Conservation (phyloP, 1,284 basidiomycete genomes). For the Melampsora larici-populina region DNA sequence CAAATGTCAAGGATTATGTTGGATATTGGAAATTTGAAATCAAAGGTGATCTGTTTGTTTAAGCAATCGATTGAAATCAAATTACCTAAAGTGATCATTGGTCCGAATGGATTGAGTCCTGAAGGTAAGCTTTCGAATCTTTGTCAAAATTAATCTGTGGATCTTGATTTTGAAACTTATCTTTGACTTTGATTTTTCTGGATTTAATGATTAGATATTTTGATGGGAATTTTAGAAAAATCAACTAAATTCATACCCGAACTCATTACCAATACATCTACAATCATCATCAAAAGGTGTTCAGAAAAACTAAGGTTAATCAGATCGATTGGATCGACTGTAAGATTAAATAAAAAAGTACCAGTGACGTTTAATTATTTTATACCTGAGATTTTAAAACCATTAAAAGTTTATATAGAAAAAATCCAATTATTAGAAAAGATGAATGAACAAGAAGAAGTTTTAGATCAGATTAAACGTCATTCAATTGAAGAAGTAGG, state of each 20-base stretch:
- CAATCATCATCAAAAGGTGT: slow-evolving; percentile 70
- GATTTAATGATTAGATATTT: no score
- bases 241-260: slow-evolving; percentile 60
- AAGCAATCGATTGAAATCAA: not conserved
- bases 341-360: slow-evolving; percentile 65
- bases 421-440: no score
- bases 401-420: slow-evolving; percentile 73
- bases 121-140: slow-evolving; percentile 5
- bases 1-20: slow-evolving; percentile 16
- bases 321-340: slow-evolving; percentile 79
- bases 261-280: slow-evolving; percentile 65
- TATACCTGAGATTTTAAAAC: slow-evolving; percentile 70
- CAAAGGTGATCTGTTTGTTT: slow-evolving; percentile 17
- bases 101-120: slow-evolving; percentile 15
- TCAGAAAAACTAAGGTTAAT: slow-evolving; percentile 81
- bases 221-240: slow-evolving; percentile 60
- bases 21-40: slow-evolving; percentile 8
- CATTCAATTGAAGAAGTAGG: slow-evolving; percentile 26
- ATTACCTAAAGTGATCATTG: slow-evolving; percentile 24
- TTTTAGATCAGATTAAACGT: slow-evolving; percentile 58
- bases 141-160: no score
- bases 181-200: not conserved
- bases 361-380: slow-evolving; percentile 79
- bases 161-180: no score
- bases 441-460: slow-evolving; percentile 60